Evolutionary conservation across 2,329 filamentous ascomycete species (phyloP).

Genomic region (Knufia petricola): DNA sequence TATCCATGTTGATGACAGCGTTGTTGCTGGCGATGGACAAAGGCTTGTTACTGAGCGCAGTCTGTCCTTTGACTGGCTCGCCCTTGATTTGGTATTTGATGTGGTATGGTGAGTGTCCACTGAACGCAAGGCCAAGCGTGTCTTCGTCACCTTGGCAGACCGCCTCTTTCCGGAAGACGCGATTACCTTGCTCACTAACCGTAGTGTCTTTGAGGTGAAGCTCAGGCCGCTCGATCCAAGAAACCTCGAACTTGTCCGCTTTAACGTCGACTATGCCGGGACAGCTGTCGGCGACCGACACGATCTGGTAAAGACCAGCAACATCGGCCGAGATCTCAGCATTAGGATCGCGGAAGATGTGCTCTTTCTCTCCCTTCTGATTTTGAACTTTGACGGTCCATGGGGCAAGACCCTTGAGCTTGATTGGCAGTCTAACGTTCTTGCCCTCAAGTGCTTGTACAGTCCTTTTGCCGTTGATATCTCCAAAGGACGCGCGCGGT

Average conservation of each 20-base stretch:
- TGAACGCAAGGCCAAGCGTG: slow-evolving; percentile 68
- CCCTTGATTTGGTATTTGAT: slow-evolving; percentile 72
- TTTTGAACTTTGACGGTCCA: slow-evolving; percentile 67
- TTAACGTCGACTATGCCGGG: slow-evolving; percentile 67
- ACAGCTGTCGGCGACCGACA: slow-evolving; percentile 71
- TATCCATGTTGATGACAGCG: slow-evolving; percentile 77
- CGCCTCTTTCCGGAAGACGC: slow-evolving; percentile 61
- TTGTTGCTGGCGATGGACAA: slow-evolving; percentile 68
- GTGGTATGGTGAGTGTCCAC: slow-evolving; percentile 72
- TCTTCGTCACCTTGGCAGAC: slow-evolving; percentile 95
- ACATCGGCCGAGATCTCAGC: slow-evolving; percentile 56
- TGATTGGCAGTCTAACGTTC: slow-evolving; percentile 64
- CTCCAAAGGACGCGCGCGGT: slow-evolving; percentile 75
- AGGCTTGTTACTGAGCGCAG: slow-evolving; percentile 53
- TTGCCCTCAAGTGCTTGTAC: slow-evolving; percentile 69
- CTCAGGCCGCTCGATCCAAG: slow-evolving; percentile 74
- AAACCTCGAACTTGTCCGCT: slow-evolving; percentile 66
- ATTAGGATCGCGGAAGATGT: slow-evolving; percentile 52
- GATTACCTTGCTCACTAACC: slow-evolving; percentile 46
- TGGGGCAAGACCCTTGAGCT: slow-evolving; percentile 74
- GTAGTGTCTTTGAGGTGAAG: slow-evolving; percentile 58
- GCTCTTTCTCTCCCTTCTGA: slow-evolving; percentile 40
- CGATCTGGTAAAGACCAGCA: slow-evolving; percentile 69
- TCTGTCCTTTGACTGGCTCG: slow-evolving; percentile 56
- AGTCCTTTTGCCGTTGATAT: slow-evolving; percentile 68